Percentiles rank a stretch among this genome's conserved stretches.
These are phyloP conservation scores for Rhododendron kiyosumense DNA, from an alignment of 148 eudicot species.

Conservation along the genomic window DNA sequence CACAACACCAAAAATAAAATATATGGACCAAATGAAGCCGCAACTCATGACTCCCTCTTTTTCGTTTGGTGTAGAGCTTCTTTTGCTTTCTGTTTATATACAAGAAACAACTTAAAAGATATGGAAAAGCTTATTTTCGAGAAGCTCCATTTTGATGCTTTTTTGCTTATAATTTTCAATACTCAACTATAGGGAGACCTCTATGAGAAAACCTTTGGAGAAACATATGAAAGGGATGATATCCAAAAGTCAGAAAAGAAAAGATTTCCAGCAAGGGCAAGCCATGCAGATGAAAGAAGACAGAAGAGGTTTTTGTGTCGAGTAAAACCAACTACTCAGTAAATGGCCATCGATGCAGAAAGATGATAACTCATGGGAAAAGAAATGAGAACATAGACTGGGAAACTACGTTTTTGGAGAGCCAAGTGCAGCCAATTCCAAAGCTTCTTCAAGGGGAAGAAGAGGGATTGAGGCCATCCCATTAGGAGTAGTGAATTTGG, in stretches of 20 bases:
- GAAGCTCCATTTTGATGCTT: background rate
- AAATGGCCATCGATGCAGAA: background rate
- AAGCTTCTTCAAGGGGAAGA: constrained; percentile 52
- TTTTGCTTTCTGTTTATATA: background rate
- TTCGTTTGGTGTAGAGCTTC: no score
- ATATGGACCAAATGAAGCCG: no score
- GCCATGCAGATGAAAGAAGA: background rate
- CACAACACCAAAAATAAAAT: background rate
- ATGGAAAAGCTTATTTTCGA: background rate
- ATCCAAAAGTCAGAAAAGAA: background rate
- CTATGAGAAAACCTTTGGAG: background rate
- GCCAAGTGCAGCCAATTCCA: constrained; percentile 23
- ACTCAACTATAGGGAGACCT: background rate
- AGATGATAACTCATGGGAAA: background rate
- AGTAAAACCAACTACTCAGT: background rate
- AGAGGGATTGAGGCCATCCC: constrained; percentile 48
- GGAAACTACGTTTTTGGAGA: constrained; percentile 20
- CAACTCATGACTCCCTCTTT: no score
- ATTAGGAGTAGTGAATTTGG: constrained; percentile 13
- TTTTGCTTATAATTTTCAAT: background rate
- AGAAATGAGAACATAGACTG: background rate
- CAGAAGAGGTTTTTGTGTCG: background rate
- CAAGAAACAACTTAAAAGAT: background rate
- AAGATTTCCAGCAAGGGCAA: background rate
- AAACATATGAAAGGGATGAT: background rate